These are phyloP conservation scores for Coemansia sp. DNA, from an alignment of 192 early-diverging fungal species.

Conservation along the genomic window DNA sequence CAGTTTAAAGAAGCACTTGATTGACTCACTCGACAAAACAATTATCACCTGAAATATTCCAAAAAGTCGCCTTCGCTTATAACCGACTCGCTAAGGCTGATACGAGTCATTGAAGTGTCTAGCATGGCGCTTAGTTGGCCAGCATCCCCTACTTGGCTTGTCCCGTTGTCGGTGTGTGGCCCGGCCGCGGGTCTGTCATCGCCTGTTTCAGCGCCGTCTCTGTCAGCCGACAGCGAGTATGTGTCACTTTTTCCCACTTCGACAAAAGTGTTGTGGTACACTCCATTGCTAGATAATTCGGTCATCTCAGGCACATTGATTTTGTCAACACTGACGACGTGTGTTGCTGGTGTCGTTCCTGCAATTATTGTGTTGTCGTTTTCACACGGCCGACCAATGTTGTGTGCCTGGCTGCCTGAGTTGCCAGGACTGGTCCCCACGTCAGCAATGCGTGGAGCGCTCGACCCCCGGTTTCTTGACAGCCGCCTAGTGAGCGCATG, in stretches of 20 bases:
- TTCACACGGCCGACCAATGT: slow-evolving; percentile 2
- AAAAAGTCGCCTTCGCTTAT: background rate
- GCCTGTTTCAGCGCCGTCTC: background rate
- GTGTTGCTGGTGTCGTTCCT: slow-evolving; percentile 7
- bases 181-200: background rate
- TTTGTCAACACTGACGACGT: background rate
- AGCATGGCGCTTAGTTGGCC: background rate
- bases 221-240: background rate
- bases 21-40: background rate
- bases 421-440: background rate
- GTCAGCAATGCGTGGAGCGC: background rate
- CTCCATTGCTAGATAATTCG: background rate
- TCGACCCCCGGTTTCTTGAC: background rate
- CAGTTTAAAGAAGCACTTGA: background rate
- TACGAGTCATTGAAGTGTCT: background rate
- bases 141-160: background rate
- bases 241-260: background rate
- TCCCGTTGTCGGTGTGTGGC: background rate
- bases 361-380: slow-evolving; percentile 5
- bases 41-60: slow-evolving; percentile 1
- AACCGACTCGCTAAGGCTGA: background rate
- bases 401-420: background rate
- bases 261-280: background rate
- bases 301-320: slow-evolving; percentile 1
- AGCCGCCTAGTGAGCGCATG: slow-evolving; percentile 2